phyloP scores from a whole-genome alignment of 2,329 filamentous ascomycete genomes.

The Aspergillus sojae region DNA sequence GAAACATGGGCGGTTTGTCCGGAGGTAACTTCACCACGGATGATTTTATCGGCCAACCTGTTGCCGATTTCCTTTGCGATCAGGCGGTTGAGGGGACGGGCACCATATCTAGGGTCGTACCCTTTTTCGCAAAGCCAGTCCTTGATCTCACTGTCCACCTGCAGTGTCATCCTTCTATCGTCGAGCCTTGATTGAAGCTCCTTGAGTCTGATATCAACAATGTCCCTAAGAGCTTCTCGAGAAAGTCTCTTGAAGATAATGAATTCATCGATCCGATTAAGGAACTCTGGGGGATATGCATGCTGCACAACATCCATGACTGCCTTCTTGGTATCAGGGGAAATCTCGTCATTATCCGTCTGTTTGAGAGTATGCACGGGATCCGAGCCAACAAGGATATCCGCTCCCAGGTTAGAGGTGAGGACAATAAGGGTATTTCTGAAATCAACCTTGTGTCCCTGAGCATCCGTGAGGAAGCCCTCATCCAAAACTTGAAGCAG shows the following conservation, averaged over 20 bases:
- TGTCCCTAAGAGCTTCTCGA: slow-evolving; percentile 76
- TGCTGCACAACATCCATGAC: slow-evolving; percentile 86
- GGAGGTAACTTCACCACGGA: slow-evolving; percentile 75
- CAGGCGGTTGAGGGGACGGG: slow-evolving; percentile 84
- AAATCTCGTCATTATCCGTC: slow-evolving; percentile 67
- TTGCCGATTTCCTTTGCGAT: slow-evolving; percentile 91
- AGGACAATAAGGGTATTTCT: slow-evolving; percentile 95
- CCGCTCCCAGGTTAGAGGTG: slow-evolving; percentile 90
- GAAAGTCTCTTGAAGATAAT: slow-evolving; percentile 92
- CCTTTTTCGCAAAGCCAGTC: slow-evolving; percentile 86
- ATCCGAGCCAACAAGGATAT: slow-evolving; percentile 81
- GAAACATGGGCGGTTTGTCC: slow-evolving; percentile 73
- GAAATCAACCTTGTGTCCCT: slow-evolving; percentile 97
- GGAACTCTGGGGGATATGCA: slow-evolving; percentile 84
- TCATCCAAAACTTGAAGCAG: slow-evolving; percentile 94
- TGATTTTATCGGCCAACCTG: slow-evolving; percentile 86
- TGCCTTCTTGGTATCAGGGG: slow-evolving; percentile 70
- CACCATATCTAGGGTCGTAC: slow-evolving; percentile 90
- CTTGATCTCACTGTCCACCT: slow-evolving; percentile 71
- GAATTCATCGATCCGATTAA: slow-evolving; percentile 96
- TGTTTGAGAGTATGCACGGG: slow-evolving; percentile 66
- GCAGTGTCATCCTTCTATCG: slow-evolving; percentile 78
- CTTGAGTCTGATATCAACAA: slow-evolving; percentile 85
- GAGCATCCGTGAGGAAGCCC: slow-evolving; percentile 90
- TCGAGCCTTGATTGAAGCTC: slow-evolving; percentile 83